Conservation (phyloP, 2,329 filamentous ascomycete genomes). For the Emergomyces orientalis region DNA sequence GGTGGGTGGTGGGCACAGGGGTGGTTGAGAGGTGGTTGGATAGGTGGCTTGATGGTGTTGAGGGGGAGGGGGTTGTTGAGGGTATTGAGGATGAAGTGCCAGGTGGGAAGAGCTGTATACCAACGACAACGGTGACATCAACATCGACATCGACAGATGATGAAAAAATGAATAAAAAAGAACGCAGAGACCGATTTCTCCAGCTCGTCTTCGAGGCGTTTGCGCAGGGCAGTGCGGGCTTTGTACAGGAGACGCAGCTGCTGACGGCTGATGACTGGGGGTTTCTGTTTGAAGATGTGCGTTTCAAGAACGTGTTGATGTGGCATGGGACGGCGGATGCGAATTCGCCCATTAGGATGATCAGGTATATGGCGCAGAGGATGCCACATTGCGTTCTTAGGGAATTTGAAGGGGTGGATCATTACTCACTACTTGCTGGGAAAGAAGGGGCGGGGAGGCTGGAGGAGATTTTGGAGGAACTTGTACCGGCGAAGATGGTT, state of each 20-base stretch:
- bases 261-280: conserved; percentile 23
- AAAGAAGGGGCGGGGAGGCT: not conserved
- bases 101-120: not conserved
- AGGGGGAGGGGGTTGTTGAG: conserved; percentile 10
- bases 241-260: conserved; percentile 22
- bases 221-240: conserved; percentile 19
- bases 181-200: conserved; percentile 16
- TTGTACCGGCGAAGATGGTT: not conserved
- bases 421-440: conserved; percentile 7
- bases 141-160: too few species aligned
- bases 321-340: conserved; percentile 24
- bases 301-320: conserved; percentile 21
- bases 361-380: conserved; percentile 31
- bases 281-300: conserved; percentile 17
- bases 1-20: conserved; percentile 16
- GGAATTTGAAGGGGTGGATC: conserved; percentile 27
- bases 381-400: conserved; percentile 27
- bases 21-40: conserved; percentile 19
- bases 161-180: not conserved
- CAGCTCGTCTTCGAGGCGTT: conserved; percentile 21
- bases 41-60: conserved; percentile 17
- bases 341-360: conserved; percentile 25
- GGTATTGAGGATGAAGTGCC: not conserved
- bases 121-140: not conserved
- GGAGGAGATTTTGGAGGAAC: not conserved